Percentiles rank a stretch among this genome's conserved stretches.
phyloP scores from a whole-genome alignment of 768 basidiomycete species.

The Tricholoma saponaceum region DNA sequence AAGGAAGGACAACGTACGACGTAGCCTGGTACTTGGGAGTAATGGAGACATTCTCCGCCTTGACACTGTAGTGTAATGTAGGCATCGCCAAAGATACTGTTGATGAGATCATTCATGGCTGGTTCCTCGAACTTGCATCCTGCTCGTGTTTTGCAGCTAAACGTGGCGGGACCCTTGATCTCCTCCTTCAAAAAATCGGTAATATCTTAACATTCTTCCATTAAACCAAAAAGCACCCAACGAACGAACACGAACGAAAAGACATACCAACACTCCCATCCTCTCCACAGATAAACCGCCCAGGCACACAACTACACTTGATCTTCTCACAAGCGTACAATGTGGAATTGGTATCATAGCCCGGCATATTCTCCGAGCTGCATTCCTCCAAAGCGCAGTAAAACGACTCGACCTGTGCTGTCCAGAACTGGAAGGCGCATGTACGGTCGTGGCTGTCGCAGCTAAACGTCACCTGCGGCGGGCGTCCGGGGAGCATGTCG shows the following conservation, averaged over 20 bases:
- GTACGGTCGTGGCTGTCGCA: slow-evolving; percentile 62
- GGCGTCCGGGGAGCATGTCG: slow-evolving; percentile 83
- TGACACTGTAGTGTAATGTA: slow-evolving; percentile 86
- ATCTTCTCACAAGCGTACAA: slow-evolving; percentile 80
- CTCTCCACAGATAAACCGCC: slow-evolving; percentile 92
- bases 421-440: slow-evolving; percentile 99
- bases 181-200: slow-evolving; percentile 87
- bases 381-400: slow-evolving; percentile 87
- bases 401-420: slow-evolving; percentile 90
- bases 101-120: slow-evolving; percentile 94
- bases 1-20: slow-evolving; percentile 38
- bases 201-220: slow-evolving; percentile 57
- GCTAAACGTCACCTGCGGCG: slow-evolving; percentile 95
- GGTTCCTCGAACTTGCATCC: slow-evolving; percentile 93
- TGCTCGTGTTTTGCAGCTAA: slow-evolving; percentile 67
- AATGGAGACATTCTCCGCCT: slow-evolving; percentile 92
- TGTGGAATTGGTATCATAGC: slow-evolving; percentile 68
- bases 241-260: background rate
- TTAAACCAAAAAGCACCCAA: background rate
- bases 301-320: slow-evolving; percentile 90
- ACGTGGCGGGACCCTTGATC: slow-evolving; percentile 87
- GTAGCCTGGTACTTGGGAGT: slow-evolving; percentile 93
- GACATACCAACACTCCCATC: slow-evolving; percentile 85
- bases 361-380: slow-evolving; percentile 37
- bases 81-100: slow-evolving; percentile 87